Evolutionary conservation across 345 rosid genomes (phyloP), one percentile per base, ranked within the genome.

Genomic region (Dipteronia dyeriana): DNA sequence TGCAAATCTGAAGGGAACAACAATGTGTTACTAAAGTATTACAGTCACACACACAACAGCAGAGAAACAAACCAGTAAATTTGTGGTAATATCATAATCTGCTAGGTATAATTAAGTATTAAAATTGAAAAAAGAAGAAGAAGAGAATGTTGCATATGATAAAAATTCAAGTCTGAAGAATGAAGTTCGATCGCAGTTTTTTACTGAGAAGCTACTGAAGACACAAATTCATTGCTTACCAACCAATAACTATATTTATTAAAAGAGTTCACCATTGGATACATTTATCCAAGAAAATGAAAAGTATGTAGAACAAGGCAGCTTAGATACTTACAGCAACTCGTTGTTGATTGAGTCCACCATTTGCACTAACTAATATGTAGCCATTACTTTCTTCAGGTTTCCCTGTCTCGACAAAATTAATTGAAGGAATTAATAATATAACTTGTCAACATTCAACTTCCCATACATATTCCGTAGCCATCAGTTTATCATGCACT

Each of bases 321-420:
- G 23, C 60, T 79, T 59, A 4, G 34, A 79, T 56, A 86, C 98
- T 90, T 85, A 93, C 99, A 59, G 98, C 99, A 2, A 95, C 98
- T 31, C 99, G 85, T 71, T 95, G 99, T 81, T 95, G 99, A 83
- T 95, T 93, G 74, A 95, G 98, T 61, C 97, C 98, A 12, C 98
- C 99, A 76, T 93, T 93, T 51, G 98, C 97, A 84, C 96, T 93
- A 71, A 95, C 91, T 82, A 90, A 70, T 49, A 92, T 78, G 78
- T 91, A 93, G 74, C 99, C 97, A 82, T 90, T 91, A 54, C 75
- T 84, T 67, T 80, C 74, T 2, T 22, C 80, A 66, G 80, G 79
- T 80, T 80, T 88, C 81, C 74, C 93, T 89, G 85, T 80, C 62
- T 64, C 84, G 53, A 20, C 31, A 76, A 63, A 76, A 47, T 29